A percentile compares a stretch with the other conserved stretches of the same genome.
Conservation (phyloP, 2,329 filamentous ascomycete species). For the Verticillium klebahnii region DNA sequence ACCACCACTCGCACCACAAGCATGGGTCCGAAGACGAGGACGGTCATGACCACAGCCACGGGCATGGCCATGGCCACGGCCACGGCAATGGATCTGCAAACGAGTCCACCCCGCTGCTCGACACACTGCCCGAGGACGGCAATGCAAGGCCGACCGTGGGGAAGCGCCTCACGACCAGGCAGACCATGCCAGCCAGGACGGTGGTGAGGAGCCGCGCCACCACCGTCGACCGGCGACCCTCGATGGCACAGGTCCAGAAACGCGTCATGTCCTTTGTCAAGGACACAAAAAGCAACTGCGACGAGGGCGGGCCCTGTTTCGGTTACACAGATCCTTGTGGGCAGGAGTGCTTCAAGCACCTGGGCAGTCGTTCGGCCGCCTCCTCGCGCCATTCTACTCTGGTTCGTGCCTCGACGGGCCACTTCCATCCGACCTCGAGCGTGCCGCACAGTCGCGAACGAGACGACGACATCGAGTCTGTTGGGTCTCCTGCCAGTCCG, state of each 20-base stretch:
- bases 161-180: slow-evolving; percentile 17
- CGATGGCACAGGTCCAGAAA: slow-evolving; percentile 49
- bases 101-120: slow-evolving; percentile 48
- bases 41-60: slow-evolving; percentile 4
- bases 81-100: slow-evolving; percentile 20
- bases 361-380: slow-evolving; percentile 33
- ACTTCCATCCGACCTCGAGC: slow-evolving; percentile 19
- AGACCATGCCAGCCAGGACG: slow-evolving; percentile 7
- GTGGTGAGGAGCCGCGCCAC: slow-evolving; percentile 18
- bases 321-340: slow-evolving; percentile 63
- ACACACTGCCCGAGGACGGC: slow-evolving; percentile 17
- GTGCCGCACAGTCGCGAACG: slow-evolving; percentile 17
- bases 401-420: slow-evolving; percentile 37
- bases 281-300: slow-evolving; percentile 59
- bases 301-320: slow-evolving; percentile 56
- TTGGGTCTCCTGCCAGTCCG: slow-evolving; percentile 24
- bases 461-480: slow-evolving; percentile 20
- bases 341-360: slow-evolving; percentile 60
- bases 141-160: slow-evolving; percentile 19
- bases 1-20: slow-evolving; percentile 14
- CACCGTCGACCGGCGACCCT: slow-evolving; percentile 40
- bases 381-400: slow-evolving; percentile 29
- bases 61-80: slow-evolving; percentile 17
- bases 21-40: slow-evolving; percentile 11
- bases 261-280: slow-evolving; percentile 61